phyloP scores from a whole-genome alignment of 2,329 filamentous ascomycete genomes.

The Fusarium xyrophilum region DNA sequence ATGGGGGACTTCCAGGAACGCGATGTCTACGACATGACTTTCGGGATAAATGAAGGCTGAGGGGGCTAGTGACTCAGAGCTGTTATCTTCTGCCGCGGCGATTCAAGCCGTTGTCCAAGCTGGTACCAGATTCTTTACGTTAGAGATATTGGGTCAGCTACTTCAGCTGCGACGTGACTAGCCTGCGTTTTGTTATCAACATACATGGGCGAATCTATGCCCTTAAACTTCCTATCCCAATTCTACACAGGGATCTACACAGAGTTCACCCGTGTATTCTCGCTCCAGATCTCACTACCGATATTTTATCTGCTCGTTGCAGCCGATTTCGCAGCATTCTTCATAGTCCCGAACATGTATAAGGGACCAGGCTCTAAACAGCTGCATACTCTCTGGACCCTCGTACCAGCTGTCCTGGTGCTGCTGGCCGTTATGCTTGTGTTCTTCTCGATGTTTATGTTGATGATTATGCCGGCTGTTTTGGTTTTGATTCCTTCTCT shows the following conservation, averaged over 20 bases:
- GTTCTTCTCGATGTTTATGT: neutral
- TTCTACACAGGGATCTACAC: neutral
- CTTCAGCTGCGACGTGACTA: neutral
- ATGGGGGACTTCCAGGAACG: too few species aligned
- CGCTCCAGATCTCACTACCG: neutral
- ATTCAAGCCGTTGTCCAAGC: neutral
- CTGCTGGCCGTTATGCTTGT: rapidly evolving
- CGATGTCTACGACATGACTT: rapidly evolving
- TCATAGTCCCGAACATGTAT: rapidly evolving
- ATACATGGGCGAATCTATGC: neutral
- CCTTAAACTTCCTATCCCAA: neutral
- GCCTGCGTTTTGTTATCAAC: neutral
- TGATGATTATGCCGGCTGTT: neutral
- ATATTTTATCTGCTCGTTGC: neutral
- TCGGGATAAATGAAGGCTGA: rapidly evolving
- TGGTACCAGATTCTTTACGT: conserved; percentile 6
- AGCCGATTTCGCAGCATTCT: neutral
- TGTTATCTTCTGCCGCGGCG: conserved; percentile 9
- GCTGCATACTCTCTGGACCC: too few species aligned
- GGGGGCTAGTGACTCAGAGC: too few species aligned
- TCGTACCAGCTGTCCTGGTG: too few species aligned
- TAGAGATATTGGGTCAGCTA: neutral
- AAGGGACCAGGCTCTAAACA: neutral
- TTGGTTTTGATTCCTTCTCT: neutral
- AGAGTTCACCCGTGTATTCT: rapidly evolving